phyloP scores from a whole-genome alignment of 1,139 yeast species.

The Scheffersomyces stambukii region DNA sequence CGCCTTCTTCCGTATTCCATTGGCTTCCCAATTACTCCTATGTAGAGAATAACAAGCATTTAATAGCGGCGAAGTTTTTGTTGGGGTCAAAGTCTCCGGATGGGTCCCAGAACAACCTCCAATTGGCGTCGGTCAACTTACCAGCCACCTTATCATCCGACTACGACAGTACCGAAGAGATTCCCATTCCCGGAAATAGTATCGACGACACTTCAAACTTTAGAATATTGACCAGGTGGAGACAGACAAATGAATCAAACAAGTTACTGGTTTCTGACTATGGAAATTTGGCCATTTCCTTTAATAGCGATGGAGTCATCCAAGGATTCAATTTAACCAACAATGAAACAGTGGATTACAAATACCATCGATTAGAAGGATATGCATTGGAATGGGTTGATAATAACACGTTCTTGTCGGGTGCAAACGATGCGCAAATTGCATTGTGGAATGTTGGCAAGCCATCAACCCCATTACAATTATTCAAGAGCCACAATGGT shows the following conservation, averaged over 20 bases:
- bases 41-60: constrained; percentile 27
- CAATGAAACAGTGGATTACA: constrained; percentile 34
- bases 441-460: constrained; percentile 64
- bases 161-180: constrained; percentile 13
- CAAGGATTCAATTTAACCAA: constrained; percentile 34
- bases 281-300: constrained; percentile 40
- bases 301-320: constrained; percentile 48
- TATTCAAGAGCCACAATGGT: constrained; percentile 44
- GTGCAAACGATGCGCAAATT: constrained; percentile 62
- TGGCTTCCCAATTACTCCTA: constrained; percentile 41
- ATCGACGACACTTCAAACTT: constrained; percentile 26
- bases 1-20: constrained; percentile 53
- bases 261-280: constrained; percentile 35
- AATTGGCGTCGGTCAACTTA: constrained; percentile 42
- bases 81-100: constrained; percentile 47
- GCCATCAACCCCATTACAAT: constrained; percentile 39
- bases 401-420: constrained; percentile 51
- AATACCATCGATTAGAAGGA: constrained; percentile 65
- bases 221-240: constrained; percentile 40
- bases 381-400: constrained; percentile 65
- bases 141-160: constrained; percentile 48
- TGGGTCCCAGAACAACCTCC: constrained; percentile 38
- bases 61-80: constrained; percentile 38
- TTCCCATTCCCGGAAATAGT: constrained; percentile 19
- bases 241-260: constrained; percentile 53